phyloP scores from a whole-genome alignment of 148 eudicot species.

The Arbutus unedo region DNA sequence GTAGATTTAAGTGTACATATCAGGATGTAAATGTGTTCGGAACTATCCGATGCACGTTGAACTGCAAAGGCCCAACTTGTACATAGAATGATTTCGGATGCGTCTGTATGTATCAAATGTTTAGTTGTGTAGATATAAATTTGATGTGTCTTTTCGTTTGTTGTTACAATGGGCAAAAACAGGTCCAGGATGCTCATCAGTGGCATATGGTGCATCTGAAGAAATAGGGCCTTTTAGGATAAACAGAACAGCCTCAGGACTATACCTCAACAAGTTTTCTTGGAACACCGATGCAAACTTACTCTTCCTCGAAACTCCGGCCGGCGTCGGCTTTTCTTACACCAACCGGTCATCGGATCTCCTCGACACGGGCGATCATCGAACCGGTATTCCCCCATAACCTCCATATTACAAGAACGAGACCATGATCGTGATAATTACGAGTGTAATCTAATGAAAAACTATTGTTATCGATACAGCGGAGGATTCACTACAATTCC shows the following conservation, averaged over 20 bases:
- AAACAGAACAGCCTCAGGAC: conserved; percentile 46
- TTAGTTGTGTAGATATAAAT: no score
- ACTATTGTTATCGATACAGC: conserved; percentile 36
- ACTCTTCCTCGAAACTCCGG: conserved; percentile 87
- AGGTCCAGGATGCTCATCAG: conserved; percentile 98
- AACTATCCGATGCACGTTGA: no score
- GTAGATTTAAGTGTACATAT: no score
- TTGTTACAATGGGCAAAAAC: neutral
- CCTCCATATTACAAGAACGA: no score
- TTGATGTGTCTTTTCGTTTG: neutral
- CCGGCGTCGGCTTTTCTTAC: conserved; percentile 95
- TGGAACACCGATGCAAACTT: conserved; percentile 82
- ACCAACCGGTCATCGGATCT: conserved; percentile 70
- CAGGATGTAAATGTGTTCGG: no score
- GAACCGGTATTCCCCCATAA: conserved; percentile 59
- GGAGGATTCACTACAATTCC: conserved; percentile 63
- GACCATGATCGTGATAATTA: neutral
- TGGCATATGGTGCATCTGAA: conserved; percentile 96
- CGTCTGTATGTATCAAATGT: no score
- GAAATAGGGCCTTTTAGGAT: conserved; percentile 91
- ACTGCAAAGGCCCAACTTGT: no score
- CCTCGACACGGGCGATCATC: conserved; percentile 65
- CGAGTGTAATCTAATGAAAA: neutral
- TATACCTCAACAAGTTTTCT: conserved; percentile 72
- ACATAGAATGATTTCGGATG: no score